Evolutionary conservation across 805 yeast genomes (phyloP).

Genomic region (Teunomyces stri): DNA sequence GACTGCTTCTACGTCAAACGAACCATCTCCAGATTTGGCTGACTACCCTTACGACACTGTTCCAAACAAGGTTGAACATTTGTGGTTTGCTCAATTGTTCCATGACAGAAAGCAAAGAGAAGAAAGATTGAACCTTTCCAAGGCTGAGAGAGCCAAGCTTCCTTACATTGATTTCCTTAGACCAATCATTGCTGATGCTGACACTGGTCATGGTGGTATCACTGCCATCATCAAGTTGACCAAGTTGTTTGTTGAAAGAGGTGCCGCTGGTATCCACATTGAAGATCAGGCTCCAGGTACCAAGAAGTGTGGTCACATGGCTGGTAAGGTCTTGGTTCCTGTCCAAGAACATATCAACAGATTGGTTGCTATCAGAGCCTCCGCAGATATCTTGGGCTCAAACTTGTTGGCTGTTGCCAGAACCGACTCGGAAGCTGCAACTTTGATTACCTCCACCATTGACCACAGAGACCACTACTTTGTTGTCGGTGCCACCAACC

Average conservation of each 20-base stretch:
- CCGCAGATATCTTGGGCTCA: constrained; percentile 90
- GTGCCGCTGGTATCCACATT: constrained; percentile 98
- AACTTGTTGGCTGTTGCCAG: constrained; percentile 88
- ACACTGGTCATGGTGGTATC: constrained; percentile 98
- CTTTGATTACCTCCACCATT: constrained; percentile 88
- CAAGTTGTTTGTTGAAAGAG: constrained; percentile 93
- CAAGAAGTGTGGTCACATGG: constrained; percentile 99
- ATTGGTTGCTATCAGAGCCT: constrained; percentile 87
- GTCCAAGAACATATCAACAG: constrained; percentile 97
- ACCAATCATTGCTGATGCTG: constrained; percentile 96
- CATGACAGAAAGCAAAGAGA: constrained; percentile 96
- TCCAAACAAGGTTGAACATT: constrained; percentile 96
- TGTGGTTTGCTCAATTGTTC: constrained; percentile 94
- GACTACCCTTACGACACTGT: constrained; percentile 99
- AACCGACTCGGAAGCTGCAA: constrained; percentile 97
- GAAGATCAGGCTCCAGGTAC: constrained; percentile 99
- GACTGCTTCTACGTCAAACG: constrained; percentile 95
- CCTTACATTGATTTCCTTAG: constrained; percentile 83
- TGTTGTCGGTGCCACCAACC: constrained; percentile 87
- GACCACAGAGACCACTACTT: constrained; percentile 94
- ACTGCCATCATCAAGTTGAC: constrained; percentile 95
- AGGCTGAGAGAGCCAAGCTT: constrained; percentile 64
- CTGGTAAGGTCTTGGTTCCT: constrained; percentile 96
- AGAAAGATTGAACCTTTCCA: constrained; percentile 63
- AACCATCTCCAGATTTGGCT: constrained; percentile 97